phyloP scores from a whole-genome alignment of 306 rosid species.

The Begonia peltatifolia region DNA sequence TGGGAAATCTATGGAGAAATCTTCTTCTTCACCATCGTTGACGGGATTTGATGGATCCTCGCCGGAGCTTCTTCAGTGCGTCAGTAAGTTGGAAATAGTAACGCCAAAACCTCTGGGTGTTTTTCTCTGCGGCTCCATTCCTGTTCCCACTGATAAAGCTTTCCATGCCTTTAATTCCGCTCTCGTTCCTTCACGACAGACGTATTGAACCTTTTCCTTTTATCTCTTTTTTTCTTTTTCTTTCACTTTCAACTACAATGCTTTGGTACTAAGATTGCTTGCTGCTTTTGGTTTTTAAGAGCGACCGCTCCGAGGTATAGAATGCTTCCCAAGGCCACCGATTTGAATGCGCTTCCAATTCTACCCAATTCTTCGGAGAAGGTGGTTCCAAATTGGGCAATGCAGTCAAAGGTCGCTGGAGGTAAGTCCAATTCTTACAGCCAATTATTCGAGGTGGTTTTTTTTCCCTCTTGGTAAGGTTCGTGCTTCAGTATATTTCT shows the following conservation, averaged over 20 bases:
- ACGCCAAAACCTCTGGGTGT: slow-evolving; percentile 64
- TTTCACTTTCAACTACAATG: background rate
- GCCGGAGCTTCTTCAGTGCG: slow-evolving; percentile 55
- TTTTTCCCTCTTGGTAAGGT: too few species aligned
- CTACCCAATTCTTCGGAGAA: slow-evolving; percentile 39
- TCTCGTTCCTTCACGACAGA: slow-evolving; percentile 55
- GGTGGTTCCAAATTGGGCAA: slow-evolving; percentile 48
- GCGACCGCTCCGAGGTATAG: slow-evolving; percentile 83
- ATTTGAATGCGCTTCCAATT: slow-evolving; percentile 70
- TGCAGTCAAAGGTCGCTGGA: slow-evolving; percentile 39
- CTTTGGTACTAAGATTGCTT: background rate
- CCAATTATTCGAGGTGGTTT: background rate
- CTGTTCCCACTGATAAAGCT: slow-evolving; percentile 83
- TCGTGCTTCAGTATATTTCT: too few species aligned
- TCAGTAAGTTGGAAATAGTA: slow-evolving; percentile 69
- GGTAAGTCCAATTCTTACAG: slow-evolving; percentile 20
- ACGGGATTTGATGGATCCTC: slow-evolving; percentile 35
- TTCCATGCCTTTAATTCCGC: slow-evolving; percentile 62
- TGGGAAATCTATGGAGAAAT: slow-evolving; percentile 33
- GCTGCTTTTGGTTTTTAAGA: slow-evolving; percentile 16
- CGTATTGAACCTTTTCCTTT: slow-evolving; percentile 23
- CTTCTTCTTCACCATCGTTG: slow-evolving; percentile 4
- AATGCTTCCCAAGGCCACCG: slow-evolving; percentile 87
- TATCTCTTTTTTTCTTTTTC: background rate
- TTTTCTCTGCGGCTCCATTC: slow-evolving; percentile 88